Base-by-base conservation (phyloP, 2,329 filamentous ascomycete species). In the Hypoxylon sp. region DNA sequence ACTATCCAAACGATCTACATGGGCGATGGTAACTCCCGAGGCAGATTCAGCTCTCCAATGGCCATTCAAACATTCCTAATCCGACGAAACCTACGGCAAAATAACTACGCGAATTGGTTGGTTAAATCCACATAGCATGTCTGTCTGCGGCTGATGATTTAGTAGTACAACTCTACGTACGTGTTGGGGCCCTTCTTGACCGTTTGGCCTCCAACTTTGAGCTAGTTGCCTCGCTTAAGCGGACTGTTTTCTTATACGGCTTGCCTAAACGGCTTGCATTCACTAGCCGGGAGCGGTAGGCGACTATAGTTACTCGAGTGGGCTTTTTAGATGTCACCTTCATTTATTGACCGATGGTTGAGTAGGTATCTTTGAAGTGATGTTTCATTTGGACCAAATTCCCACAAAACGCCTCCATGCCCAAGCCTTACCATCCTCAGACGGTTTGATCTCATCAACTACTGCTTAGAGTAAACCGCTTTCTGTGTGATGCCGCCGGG, bases 401-500 rank as follows among this genome's bases (percentile, higher is more conserved):
- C 10, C 38, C 6, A 21, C 17, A 6, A 43, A 57, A 46, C 52
- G 19, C 17, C 48, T 53, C 59, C 52, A 25, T 34, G 6, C 50
- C 19, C 30, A n/a, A 28, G 30, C 38, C 6, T 46, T 34, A 9
- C 19, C 19, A 53, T 25, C 17, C 28, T 23, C 34, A 7, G 34
- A 43, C 38, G 19, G 19, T 10, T 21, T 17, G 17, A 21, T 3
- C 7, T 19, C 17, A 21, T 43, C 38, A 13, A 10, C 17, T 43
- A 43, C 38, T 43, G n/a, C 38, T 10, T 60, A 25, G 25, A 56
- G 13, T 63, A 13, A 34, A 38, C 52, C n/a, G 23, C 17, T 1
- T 36, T 23, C 13, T 38, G 21, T 30, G 49, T 41, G 32, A 49
- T 43, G 41, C 23, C 41, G n/a, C 21, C 30, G 9, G 52, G 34